phyloP scores from a whole-genome alignment of 192 early-diverging fungal genomes.

The Coemansia sp. region DNA sequence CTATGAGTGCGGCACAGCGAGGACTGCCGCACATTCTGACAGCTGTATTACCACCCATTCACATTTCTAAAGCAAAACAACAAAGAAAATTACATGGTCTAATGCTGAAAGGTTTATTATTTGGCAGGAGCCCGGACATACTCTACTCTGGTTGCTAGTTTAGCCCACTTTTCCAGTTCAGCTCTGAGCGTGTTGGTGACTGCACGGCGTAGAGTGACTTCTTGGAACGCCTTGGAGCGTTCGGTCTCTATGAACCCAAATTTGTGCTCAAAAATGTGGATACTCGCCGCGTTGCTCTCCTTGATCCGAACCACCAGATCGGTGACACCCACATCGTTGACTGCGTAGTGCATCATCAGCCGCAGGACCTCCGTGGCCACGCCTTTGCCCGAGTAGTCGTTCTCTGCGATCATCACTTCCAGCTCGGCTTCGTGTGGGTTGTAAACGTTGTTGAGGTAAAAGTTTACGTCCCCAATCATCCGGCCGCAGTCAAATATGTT shows the following conservation, averaged over 20 bases:
- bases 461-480: conserved; percentile 95
- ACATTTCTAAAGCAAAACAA: neutral
- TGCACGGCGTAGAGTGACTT: conserved; percentile 41
- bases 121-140: conserved; percentile 4
- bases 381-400: conserved; percentile 20
- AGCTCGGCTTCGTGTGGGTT: conserved; percentile 76
- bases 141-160: conserved; percentile 15
- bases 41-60: conserved; percentile 9
- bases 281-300: conserved; percentile 44
- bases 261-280: conserved; percentile 39
- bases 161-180: conserved; percentile 6
- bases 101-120: too few relatives aligned
- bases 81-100: neutral
- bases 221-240: conserved; percentile 40
- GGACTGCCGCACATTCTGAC: conserved; percentile 54
- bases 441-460: conserved; percentile 85
- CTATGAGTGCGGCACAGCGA: conserved; percentile 43
- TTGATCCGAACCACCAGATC: conserved; percentile 53
- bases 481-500: conserved; percentile 36
- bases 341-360: conserved; percentile 54
- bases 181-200: conserved; percentile 16
- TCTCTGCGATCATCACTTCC: conserved; percentile 92
- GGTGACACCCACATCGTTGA: conserved; percentile 38
- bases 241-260: conserved; percentile 49
- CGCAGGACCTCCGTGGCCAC: conserved; percentile 45